Percentiles rank a stretch among this genome's conserved stretches.
phyloP scores from a whole-genome alignment of 2,329 filamentous ascomycete genomes.

The Cladophialophora carrionii region DNA sequence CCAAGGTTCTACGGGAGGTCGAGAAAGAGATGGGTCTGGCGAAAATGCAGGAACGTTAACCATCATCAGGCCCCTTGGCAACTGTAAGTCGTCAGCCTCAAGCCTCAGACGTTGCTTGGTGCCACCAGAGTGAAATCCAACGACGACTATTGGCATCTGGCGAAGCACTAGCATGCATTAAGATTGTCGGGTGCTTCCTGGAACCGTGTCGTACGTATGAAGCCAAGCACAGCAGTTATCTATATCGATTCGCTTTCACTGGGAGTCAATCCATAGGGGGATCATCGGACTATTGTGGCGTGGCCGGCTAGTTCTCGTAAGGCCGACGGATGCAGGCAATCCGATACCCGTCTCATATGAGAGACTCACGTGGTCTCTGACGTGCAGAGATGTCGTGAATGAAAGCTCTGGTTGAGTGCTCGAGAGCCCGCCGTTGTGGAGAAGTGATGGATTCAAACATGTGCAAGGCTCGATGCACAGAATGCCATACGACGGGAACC shows the following conservation, averaged over 20 bases:
- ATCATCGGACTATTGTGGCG: not conserved
- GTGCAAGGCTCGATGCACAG: not conserved
- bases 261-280: not conserved
- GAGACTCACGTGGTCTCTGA: not conserved
- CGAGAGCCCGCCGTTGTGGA: not conserved
- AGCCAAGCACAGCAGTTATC: not conserved
- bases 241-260: not conserved
- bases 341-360: not conserved
- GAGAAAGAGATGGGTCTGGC: not conserved
- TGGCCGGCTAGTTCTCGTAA: not conserved
- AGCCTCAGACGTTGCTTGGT: not conserved
- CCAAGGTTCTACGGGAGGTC: slow-evolving; percentile 23
- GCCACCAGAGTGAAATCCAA: not conserved
- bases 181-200: not conserved
- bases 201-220: not conserved
- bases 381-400: not conserved
- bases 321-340: not conserved
- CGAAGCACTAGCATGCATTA: not conserved
- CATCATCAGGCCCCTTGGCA: not conserved
- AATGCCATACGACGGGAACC: not conserved
- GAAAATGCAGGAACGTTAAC: not conserved
- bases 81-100: not conserved
- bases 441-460: not conserved
- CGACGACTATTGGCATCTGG: not conserved
- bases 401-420: not conserved